Evolutionary conservation across 805 yeast species (phyloP).

Genomic region (Wickerhamomyces mucosus): DNA sequence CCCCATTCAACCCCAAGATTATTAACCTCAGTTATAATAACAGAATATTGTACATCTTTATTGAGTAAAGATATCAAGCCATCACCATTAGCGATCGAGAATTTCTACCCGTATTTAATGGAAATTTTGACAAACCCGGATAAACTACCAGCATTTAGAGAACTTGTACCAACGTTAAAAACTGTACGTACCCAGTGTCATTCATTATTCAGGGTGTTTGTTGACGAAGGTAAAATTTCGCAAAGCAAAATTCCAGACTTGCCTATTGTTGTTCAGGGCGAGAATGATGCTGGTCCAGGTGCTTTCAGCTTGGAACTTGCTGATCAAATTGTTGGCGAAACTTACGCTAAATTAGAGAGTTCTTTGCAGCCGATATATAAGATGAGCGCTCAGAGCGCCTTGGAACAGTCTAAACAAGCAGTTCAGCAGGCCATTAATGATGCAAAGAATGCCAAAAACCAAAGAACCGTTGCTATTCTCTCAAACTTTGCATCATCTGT

Average conservation of each 20-base stretch:
- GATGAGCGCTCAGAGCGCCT: constrained; percentile 57
- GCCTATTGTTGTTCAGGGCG: constrained; percentile 90
- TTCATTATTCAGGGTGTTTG: constrained; percentile 69
- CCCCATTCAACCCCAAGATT: constrained; percentile 66
- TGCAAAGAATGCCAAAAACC: constrained; percentile 42
- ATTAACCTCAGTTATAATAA: constrained; percentile 55
- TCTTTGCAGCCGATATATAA: constrained; percentile 59
- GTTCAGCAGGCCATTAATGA: constrained; percentile 59
- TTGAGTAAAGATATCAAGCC: constrained; percentile 11
- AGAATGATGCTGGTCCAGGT: constrained; percentile 85
- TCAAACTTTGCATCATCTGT: constrained; percentile 74
- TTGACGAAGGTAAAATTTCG: constrained; percentile 66
- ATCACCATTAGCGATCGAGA: constrained; percentile 19
- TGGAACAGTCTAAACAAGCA: constrained; percentile 72
- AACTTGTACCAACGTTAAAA: constrained; percentile 76
- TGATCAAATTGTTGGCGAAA: constrained; percentile 52
- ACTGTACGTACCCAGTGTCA: constrained; percentile 83
- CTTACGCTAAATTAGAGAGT: constrained; percentile 55
- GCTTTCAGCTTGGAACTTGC: constrained; percentile 82
- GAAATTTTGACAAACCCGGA: constrained; percentile 33
- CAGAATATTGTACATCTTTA: constrained; percentile 46
- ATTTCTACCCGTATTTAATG: constrained; percentile 21
- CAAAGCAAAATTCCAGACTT: constrained; percentile 66
- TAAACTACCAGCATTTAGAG: constrained; percentile 55
- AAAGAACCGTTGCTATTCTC: constrained; percentile 50